A percentile compares a stretch with the other conserved stretches of the same genome.
These are phyloP conservation scores for Penicillium goetzii DNA, from an alignment of 495 filamentous ascomycete species.

Conservation along the genomic window DNA sequence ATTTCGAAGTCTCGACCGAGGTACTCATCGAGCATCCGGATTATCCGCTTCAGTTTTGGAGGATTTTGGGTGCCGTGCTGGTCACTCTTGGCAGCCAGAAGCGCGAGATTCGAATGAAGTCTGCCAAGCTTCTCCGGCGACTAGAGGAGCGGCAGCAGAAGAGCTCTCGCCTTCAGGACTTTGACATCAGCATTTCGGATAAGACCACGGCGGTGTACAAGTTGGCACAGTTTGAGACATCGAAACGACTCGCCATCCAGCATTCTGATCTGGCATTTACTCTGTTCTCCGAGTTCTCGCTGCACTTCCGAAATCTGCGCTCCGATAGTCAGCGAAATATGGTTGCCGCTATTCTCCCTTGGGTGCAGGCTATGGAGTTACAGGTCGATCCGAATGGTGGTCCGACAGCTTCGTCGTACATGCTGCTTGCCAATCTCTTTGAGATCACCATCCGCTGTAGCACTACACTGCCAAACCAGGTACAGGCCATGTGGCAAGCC, in stretches of 20 bases:
- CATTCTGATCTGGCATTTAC: slow-evolving; percentile 88
- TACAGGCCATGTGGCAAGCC: slow-evolving; percentile 96
- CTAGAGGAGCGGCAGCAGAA: slow-evolving; percentile 84
- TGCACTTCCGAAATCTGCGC: slow-evolving; percentile 84
- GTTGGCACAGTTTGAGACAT: slow-evolving; percentile 94
- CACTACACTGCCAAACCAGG: slow-evolving; percentile 88
- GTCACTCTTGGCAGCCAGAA: slow-evolving; percentile 91
- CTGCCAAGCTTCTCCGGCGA: slow-evolving; percentile 78
- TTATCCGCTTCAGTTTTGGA: slow-evolving; percentile 87
- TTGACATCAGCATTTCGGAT: slow-evolving; percentile 97
- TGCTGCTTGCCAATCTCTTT: slow-evolving; percentile 92
- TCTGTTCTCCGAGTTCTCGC: slow-evolving; percentile 91
- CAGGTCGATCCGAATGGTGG: slow-evolving; percentile 93
- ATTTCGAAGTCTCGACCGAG: slow-evolving; percentile 89
- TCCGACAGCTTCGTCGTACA: slow-evolving; percentile 87
- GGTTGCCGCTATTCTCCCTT: slow-evolving; percentile 90
- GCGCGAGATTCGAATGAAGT: slow-evolving; percentile 84
- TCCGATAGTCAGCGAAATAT: slow-evolving; percentile 87
- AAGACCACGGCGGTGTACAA: slow-evolving; percentile 98
- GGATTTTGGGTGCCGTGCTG: slow-evolving; percentile 80
- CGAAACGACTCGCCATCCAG: slow-evolving; percentile 83
- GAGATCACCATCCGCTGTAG: slow-evolving; percentile 95
- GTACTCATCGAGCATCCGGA: slow-evolving; percentile 79
- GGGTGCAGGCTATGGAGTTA: slow-evolving; percentile 93
- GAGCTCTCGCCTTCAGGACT: slow-evolving; percentile 90